Evolutionary conservation across 495 filamentous ascomycete genomes (phyloP).

Genomic region (Aspergillus panamensis): DNA sequence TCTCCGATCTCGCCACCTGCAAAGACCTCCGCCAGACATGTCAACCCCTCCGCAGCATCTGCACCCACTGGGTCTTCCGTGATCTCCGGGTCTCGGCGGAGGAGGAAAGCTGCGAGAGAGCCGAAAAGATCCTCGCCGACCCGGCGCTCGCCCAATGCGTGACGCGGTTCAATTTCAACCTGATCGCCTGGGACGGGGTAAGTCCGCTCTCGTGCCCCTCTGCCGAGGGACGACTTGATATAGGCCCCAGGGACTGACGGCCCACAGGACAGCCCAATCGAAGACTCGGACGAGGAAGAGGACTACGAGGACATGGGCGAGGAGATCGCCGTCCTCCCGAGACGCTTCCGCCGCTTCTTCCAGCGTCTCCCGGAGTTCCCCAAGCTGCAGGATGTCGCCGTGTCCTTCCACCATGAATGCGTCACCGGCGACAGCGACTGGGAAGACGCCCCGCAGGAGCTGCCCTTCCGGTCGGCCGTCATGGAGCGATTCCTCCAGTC

Average conservation of each 20-base stretch:
- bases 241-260: no score
- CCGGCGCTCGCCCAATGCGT: slow-evolving; percentile 2
- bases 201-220: background rate
- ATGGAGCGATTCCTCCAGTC: slow-evolving; percentile 12
- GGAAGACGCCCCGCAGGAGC: slow-evolving; percentile 5
- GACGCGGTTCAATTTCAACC: slow-evolving; percentile 5
- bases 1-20: background rate
- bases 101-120: background rate
- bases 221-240: background rate
- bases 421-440: background rate
- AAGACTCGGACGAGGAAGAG: background rate
- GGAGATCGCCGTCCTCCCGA: background rate
- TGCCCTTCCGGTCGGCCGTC: slow-evolving; percentile 13
- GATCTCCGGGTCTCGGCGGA: background rate
- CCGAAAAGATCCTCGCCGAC: slow-evolving; percentile 1
- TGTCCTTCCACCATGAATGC: slow-evolving; percentile 23
- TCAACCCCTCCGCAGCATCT: background rate
- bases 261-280: background rate
- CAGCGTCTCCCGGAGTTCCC: slow-evolving; percentile 13
- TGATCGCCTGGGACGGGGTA: background rate
- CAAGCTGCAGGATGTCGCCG: slow-evolving; percentile 17
- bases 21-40: slow-evolving; percentile 5
- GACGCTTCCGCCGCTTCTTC: slow-evolving; percentile 4
- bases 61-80: slow-evolving; percentile 8
- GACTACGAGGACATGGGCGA: background rate